Evolutionary conservation across 345 rosid genomes (phyloP).

Genomic region (Gossypioides kirkii): DNA sequence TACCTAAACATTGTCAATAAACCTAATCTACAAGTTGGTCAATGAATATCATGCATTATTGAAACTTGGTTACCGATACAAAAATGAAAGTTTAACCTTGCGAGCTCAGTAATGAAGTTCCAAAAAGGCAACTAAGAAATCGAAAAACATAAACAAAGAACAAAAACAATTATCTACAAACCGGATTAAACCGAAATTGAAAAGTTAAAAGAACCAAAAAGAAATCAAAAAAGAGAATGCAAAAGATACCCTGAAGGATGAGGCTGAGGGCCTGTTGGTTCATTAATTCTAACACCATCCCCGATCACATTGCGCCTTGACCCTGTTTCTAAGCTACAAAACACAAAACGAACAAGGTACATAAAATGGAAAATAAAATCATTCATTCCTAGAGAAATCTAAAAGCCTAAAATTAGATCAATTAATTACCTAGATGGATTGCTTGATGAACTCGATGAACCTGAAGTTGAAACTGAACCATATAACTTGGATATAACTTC

Average conservation of each 20-base stretch:
- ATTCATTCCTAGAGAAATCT: not conserved
- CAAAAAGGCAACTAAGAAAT: no score
- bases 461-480: slow-evolving; percentile 18
- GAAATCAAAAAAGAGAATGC: not conserved
- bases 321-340: slow-evolving; percentile 39
- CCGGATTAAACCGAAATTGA: not conserved
- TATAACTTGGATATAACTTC: slow-evolving; percentile 45
- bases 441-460: slow-evolving; percentile 33
- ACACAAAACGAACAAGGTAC: not conserved
- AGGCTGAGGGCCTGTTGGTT: slow-evolving; percentile 38
- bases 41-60: not conserved
- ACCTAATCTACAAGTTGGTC: not conserved
- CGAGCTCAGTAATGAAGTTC: not conserved
- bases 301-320: slow-evolving; percentile 22
- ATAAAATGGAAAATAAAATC: slow-evolving; percentile 1
- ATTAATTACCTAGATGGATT: slow-evolving; percentile 32
- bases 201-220: not conserved
- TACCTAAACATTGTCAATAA: not conserved
- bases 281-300: slow-evolving; percentile 21
- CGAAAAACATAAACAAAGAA: not conserved
- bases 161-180: not conserved
- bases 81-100: not conserved
- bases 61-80: not conserved
- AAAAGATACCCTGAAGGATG: slow-evolving; percentile 56
- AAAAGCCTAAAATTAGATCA: not conserved